phyloP scores from a whole-genome alignment of 225 moss, liverwort and hornwort genomes.

The Pseudisothecium myosuroides region DNA sequence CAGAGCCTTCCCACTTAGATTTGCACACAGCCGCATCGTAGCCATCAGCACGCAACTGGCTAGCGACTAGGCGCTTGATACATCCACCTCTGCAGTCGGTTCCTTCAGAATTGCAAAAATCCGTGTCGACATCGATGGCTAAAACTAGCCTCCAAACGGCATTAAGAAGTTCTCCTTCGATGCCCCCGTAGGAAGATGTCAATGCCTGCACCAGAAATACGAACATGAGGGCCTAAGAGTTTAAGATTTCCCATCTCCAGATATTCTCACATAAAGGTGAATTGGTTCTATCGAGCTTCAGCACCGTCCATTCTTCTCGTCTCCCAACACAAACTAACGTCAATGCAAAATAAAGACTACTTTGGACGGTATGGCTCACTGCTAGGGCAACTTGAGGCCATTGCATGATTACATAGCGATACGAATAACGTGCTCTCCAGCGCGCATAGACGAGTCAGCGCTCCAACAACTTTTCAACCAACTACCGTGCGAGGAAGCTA shows the following conservation, averaged over 20 bases:
- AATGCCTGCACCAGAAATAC: conserved; percentile 34
- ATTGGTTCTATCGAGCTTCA: not conserved
- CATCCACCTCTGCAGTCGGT: conserved; percentile 59
- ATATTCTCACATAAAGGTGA: not conserved
- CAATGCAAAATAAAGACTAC: not conserved
- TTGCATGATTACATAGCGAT: not conserved
- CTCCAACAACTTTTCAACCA: not conserved
- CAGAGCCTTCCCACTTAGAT: conserved; percentile 51
- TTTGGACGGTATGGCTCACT: not conserved
- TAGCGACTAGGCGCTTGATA: conserved; percentile 57
- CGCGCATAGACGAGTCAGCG: not conserved
- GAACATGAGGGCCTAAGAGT: not conserved
- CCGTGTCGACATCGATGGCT: conserved; percentile 45
- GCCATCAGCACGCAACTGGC: conserved; percentile 35
- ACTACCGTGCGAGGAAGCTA: not conserved
- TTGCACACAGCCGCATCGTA: conserved; percentile 72
- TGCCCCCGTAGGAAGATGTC: conserved; percentile 41
- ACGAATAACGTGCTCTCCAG: not conserved
- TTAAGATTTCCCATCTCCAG: not conserved
- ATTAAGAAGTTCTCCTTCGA: conserved; percentile 50
- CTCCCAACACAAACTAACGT: not conserved
- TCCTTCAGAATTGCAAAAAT: conserved; percentile 40
- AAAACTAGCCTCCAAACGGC: conserved; percentile 42
- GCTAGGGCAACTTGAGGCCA: not conserved
- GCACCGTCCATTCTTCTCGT: not conserved